Percentiles rank a stretch among this genome's conserved stretches.
Evolutionary conservation across 495 filamentous ascomycete genomes (phyloP).

Genomic region (Lasiosphaeria ovina): DNA sequence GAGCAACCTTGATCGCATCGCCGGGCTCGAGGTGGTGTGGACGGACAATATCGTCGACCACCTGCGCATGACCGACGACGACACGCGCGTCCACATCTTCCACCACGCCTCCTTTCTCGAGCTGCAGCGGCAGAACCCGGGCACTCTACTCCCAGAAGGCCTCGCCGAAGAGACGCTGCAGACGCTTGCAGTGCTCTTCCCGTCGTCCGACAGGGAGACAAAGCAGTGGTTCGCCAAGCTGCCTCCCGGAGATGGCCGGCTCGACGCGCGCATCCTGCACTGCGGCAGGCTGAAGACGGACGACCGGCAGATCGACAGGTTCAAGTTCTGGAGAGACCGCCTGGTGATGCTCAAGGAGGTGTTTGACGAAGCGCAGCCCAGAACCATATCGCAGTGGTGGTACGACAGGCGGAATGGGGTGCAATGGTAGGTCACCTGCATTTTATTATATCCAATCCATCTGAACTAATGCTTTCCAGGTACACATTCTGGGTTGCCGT

Average conservation of each 20-base stretch:
- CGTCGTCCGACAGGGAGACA: constrained; percentile 27
- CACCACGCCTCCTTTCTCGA: constrained; percentile 44
- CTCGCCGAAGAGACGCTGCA: constrained; percentile 45
- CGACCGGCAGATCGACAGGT: constrained; percentile 37
- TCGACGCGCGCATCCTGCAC: neutral
- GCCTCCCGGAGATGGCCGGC: constrained; percentile 7
- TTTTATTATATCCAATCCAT: neutral
- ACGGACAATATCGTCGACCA: constrained; percentile 50
- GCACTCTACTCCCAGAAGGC: constrained; percentile 27
- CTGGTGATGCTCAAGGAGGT: constrained; percentile 50
- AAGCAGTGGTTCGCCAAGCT: constrained; percentile 10
- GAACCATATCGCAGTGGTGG: constrained; percentile 50
- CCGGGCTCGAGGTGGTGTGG: constrained; percentile 38
- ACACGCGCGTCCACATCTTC: constrained; percentile 42
- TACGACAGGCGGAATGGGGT: constrained; percentile 48
- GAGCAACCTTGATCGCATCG: constrained; percentile 24
- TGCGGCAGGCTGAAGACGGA: neutral
- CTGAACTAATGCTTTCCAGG: neutral
- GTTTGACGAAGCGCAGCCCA: constrained; percentile 50
- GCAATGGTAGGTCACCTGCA: constrained; percentile 42
- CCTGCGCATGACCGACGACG: constrained; percentile 40
- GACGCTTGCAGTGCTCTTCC: constrained; percentile 47
- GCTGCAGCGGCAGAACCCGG: constrained; percentile 12
- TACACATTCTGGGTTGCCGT: constrained; percentile 45
- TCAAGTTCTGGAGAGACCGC: constrained; percentile 50